phyloP scores from a whole-genome alignment of 1,284 basidiomycete species.

The Microbotryomycetes sp. region DNA sequence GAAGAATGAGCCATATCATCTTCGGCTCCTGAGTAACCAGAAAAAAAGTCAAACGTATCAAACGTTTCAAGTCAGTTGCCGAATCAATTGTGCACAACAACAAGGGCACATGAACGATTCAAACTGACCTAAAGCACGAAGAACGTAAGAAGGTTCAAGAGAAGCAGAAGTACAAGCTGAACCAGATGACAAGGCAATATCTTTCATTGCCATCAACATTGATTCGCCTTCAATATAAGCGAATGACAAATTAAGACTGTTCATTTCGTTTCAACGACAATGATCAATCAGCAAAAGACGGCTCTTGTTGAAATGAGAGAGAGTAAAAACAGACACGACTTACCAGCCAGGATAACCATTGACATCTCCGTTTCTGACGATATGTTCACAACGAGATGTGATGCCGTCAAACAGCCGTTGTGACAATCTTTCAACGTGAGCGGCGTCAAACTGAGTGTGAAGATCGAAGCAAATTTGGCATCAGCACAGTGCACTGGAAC shows the following conservation, averaged over 20 bases:
- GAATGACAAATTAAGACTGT: conserved; percentile 78
- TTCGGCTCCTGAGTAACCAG: conserved; percentile 72
- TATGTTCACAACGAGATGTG: conserved; percentile 74
- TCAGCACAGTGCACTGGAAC: conserved; percentile 30
- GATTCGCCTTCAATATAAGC: conserved; percentile 94
- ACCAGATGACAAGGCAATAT: conserved; percentile 94
- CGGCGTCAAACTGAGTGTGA: conserved; percentile 66
- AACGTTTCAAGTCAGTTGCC: no score
- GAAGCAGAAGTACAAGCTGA: conserved; percentile 98
- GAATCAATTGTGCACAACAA: background rate
- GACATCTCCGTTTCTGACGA: conserved; percentile 87
- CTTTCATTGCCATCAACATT: conserved; percentile 96
- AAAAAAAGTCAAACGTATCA: no score
- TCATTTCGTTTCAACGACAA: background rate
- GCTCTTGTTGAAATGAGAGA: no score
- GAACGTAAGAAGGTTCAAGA: conserved; percentile 95
- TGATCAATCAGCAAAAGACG: background rate
- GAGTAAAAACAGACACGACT: conserved; percentile 13
- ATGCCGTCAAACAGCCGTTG: conserved; percentile 77
- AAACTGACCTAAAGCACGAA: conserved; percentile 75
- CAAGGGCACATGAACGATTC: background rate
- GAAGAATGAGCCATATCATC: conserved; percentile 99
- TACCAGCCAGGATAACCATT: conserved; percentile 50
- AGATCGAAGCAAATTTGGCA: conserved; percentile 16
- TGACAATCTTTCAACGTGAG: conserved; percentile 66